These are phyloP conservation scores for Phytophthora vignae DNA, from an alignment of 352 stramenopile genomes.

Conservation along the genomic window DNA sequence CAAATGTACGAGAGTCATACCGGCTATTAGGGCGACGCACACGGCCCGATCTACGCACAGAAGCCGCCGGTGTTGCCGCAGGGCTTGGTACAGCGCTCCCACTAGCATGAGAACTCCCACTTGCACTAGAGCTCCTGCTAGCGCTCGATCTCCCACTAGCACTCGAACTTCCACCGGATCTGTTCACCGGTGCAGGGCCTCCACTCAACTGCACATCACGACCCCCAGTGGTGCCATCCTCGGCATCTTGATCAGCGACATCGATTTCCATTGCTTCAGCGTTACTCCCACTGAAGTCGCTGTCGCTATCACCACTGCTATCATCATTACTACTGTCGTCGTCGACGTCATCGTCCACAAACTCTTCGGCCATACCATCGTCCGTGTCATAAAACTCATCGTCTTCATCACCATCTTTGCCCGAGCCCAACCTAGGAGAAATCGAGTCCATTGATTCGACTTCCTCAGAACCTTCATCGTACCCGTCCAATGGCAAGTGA, in stretches of 20 bases:
- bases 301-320: neutral
- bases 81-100: neutral
- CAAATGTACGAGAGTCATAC: neutral
- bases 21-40: neutral
- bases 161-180: no score
- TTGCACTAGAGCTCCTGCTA: no score
- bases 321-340: neutral
- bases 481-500: neutral
- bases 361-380: neutral
- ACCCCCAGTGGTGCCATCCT: no score
- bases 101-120: neutral
- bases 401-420: neutral
- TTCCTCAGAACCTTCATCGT: no score
- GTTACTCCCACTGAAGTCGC: constrained; percentile 1
- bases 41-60: neutral
- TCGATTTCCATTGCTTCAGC: constrained; percentile 1
- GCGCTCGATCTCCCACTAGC: no score
- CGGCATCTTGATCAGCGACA: no score
- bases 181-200: neutral
- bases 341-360: neutral
- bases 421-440: no score
- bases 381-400: neutral
- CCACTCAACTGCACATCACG: no score
- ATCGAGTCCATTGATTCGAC: no score
- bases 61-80: neutral